Percentiles rank a stretch among this genome's conserved stretches.
phyloP scores from a whole-genome alignment of 257 asterid species.

The Misopates orontium region DNA sequence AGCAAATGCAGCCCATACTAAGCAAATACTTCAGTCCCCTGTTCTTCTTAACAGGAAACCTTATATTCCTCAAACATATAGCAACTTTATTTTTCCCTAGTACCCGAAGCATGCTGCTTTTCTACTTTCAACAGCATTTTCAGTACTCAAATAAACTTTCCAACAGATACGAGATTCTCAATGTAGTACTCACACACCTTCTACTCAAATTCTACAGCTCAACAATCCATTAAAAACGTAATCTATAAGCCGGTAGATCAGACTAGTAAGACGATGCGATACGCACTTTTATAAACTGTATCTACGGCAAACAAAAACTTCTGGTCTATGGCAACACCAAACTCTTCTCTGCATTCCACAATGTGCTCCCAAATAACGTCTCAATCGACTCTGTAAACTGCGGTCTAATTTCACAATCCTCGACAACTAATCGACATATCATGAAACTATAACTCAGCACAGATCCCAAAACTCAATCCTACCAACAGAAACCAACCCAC shows the following conservation, averaged over 20 bases:
- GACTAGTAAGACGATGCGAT: no score
- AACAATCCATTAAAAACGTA: no score
- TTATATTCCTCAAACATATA: slow-evolving; percentile 35
- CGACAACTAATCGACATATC: slow-evolving; percentile 16
- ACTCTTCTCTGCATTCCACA: slow-evolving; percentile 8
- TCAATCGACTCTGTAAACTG: slow-evolving; percentile 17
- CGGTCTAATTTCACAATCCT: slow-evolving; percentile 27
- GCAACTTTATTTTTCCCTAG: slow-evolving; percentile 43
- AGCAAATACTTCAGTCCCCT: slow-evolving; percentile 43
- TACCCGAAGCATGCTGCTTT: slow-evolving; percentile 39
- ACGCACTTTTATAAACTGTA: neutral
- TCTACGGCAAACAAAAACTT: no score
- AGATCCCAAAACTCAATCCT: slow-evolving; percentile 43
- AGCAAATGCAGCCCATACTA: slow-evolving; percentile 82
- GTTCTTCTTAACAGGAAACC: slow-evolving; percentile 51
- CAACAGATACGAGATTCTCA: neutral
- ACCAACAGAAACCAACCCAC: slow-evolving; percentile 45
- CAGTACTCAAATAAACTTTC: slow-evolving; percentile 26
- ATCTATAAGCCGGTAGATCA: no score
- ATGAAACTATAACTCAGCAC: slow-evolving; percentile 29
- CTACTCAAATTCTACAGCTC: no score
- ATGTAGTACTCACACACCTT: no score
- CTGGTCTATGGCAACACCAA: neutral
- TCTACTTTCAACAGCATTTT: slow-evolving; percentile 41
- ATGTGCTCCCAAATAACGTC: slow-evolving; percentile 4